Conservation (phyloP, 192 early-diverging fungal genomes). For the Coemansia furcata region DNA sequence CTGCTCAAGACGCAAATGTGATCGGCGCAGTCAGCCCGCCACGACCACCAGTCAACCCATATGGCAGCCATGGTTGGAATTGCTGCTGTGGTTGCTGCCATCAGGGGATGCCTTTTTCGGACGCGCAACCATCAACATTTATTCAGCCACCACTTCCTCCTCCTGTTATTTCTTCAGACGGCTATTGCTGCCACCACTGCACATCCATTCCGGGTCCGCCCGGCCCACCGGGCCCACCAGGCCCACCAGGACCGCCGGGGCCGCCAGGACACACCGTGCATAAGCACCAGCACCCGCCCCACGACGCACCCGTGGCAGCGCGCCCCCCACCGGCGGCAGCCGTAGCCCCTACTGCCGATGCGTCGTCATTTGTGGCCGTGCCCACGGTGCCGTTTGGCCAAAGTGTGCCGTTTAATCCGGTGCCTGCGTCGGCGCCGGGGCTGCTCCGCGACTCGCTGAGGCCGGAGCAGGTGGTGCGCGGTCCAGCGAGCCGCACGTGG, state of each 20-base stretch:
- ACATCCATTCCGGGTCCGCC: not conserved
- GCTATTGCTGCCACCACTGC: not conserved
- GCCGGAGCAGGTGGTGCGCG: not conserved
- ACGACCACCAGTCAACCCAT: not conserved
- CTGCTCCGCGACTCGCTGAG: not conserved
- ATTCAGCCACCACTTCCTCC: too few relatives aligned
- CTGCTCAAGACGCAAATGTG: not conserved
- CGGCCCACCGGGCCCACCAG: not conserved
- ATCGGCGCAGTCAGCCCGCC: not conserved
- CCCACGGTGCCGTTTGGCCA: not conserved
- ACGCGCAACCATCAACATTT: too few relatives aligned
- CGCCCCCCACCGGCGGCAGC: not conserved
- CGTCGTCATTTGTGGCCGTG: not conserved
- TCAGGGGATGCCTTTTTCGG: too few relatives aligned
- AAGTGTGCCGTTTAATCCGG: not conserved
- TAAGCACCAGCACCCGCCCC: too few relatives aligned
- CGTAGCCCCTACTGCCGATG: not conserved
- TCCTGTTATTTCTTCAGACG: too few relatives aligned
- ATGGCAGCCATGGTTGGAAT: not conserved
- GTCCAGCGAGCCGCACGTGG: not conserved
- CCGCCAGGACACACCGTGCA: not conserved
- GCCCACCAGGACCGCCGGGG: not conserved
- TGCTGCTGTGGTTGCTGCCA: too few relatives aligned
- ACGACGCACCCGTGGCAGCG: not conserved
- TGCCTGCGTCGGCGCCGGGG: not conserved